These are phyloP conservation scores for Parafenestella ontariensis DNA, from an alignment of 2,329 filamentous ascomycete genomes.

Conservation along the genomic window DNA sequence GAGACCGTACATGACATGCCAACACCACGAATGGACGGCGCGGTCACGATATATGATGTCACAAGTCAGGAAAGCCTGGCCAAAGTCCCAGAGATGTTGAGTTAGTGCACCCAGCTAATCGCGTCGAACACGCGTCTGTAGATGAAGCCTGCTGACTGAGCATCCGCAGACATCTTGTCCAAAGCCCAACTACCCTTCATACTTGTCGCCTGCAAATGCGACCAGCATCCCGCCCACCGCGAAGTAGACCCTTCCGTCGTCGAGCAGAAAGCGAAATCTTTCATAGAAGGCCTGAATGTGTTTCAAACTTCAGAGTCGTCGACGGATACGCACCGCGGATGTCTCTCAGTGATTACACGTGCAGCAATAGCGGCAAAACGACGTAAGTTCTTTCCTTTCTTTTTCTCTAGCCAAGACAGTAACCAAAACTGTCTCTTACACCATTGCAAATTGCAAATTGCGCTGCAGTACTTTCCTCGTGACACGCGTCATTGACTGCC, in stretches of 20 bases:
- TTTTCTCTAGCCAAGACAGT: constrained; percentile 6
- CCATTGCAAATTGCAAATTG: not conserved
- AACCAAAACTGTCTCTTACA: constrained; percentile 1
- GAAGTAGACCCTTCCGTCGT: constrained; percentile 74
- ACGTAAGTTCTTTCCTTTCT: constrained; percentile 62
- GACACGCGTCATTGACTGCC: constrained; percentile 20
- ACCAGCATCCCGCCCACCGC: constrained; percentile 72
- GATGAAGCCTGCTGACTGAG: constrained; percentile 24
- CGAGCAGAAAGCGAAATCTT: constrained; percentile 66
- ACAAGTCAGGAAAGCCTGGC: constrained; percentile 77
- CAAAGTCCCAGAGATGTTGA: constrained; percentile 76
- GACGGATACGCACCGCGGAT: constrained; percentile 75
- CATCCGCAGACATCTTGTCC: constrained; percentile 70
- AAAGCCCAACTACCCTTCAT: constrained; percentile 77
- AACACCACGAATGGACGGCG: constrained; percentile 80
- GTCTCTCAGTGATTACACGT: constrained; percentile 76
- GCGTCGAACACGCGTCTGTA: not conserved
- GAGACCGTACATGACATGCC: constrained; percentile 67
- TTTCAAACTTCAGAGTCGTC: constrained; percentile 75
- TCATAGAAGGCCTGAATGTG: constrained; percentile 70
- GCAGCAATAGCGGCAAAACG: constrained; percentile 71
- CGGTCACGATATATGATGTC: constrained; percentile 86
- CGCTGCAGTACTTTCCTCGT: not conserved
- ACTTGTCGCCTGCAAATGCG: constrained; percentile 89
- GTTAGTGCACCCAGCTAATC: constrained; percentile 62